These are phyloP conservation scores for Chenopodium berlandieri DNA, from an alignment of 148 eudicot genomes.

Conservation along the genomic window DNA sequence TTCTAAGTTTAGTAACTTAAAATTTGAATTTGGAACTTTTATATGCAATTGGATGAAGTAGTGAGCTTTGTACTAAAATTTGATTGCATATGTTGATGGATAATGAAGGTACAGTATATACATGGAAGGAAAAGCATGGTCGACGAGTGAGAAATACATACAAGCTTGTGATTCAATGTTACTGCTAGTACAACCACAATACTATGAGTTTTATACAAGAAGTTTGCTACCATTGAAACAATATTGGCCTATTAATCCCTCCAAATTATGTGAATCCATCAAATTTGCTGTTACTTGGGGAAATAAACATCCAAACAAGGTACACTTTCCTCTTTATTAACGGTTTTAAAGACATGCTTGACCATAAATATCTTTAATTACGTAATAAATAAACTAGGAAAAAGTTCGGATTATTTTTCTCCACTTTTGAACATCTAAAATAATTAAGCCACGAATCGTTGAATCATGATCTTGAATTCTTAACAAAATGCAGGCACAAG, in stretches of 20 bases:
- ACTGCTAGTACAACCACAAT: constrained; percentile 37
- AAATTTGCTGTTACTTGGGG: constrained; percentile 56
- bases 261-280: constrained; percentile 37
- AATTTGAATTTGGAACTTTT: too few species aligned
- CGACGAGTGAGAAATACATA: constrained; percentile 54
- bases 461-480: not conserved
- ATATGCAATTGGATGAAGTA: too few species aligned
- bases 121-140: constrained; percentile 53
- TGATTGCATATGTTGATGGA: not conserved
- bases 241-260: constrained; percentile 49
- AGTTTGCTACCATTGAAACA: constrained; percentile 47
- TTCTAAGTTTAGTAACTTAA: too few species aligned
- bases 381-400: too few species aligned
- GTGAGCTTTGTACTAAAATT: too few species aligned
- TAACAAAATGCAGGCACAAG: constrained; percentile 34
- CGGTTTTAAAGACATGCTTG: too few species aligned
- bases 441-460: not conserved
- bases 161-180: constrained; percentile 64
- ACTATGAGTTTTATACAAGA: constrained; percentile 52
- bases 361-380: too few species aligned
- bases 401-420: too few species aligned
- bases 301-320: constrained; percentile 37
- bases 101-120: constrained; percentile 50
- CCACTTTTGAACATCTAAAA: not conserved
- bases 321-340: not conserved